phyloP scores from a whole-genome alignment of 208 protist genomes.

The Naegleria lovaniensis region DNA sequence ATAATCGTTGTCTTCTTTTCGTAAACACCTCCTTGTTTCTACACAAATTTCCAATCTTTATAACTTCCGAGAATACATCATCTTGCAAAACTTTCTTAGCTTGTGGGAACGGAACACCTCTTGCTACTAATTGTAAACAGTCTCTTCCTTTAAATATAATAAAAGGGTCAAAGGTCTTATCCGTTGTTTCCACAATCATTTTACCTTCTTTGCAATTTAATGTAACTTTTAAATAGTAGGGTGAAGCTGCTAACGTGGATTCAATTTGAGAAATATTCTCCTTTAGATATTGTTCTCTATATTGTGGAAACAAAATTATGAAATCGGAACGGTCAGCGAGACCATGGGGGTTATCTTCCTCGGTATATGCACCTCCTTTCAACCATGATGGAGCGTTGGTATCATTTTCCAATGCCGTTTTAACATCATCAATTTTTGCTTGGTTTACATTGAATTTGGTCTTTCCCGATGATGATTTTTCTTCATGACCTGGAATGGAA shows the following conservation, averaged over 20 bases:
- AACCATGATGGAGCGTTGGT: not conserved
- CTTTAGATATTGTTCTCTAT: slow-evolving; percentile 94
- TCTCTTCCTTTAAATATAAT: slow-evolving; percentile 96
- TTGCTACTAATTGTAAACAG: slow-evolving; percentile 92
- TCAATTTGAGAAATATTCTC: slow-evolving; percentile 83
- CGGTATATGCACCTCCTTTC: slow-evolving; percentile 1
- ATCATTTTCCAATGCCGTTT: not conserved
- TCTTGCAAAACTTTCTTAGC: slow-evolving; percentile 94
- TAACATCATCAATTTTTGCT: slow-evolving; percentile 7
- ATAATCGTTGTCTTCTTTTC: slow-evolving; percentile 95
- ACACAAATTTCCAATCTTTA: slow-evolving; percentile 92
- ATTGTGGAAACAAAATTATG: slow-evolving; percentile 94
- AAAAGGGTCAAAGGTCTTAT: slow-evolving; percentile 97
- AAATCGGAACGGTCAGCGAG: slow-evolving; percentile 88
- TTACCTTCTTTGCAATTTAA: slow-evolving; percentile 61
- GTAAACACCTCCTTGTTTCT: slow-evolving; percentile 94
- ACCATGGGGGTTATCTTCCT: slow-evolving; percentile 23
- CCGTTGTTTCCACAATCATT: slow-evolving; percentile 96
- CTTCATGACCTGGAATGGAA: not conserved
- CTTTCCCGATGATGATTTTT: not conserved
- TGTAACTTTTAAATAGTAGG: slow-evolving; percentile 46
- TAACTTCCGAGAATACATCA: slow-evolving; percentile 94
- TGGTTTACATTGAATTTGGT: not conserved
- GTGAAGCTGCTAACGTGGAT: not conserved
- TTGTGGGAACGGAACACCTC: slow-evolving; percentile 89